These are phyloP conservation scores for Hymenoscyphus fraxineus DNA, from an alignment of 2,329 filamentous ascomycete species.

Conservation along the genomic window DNA sequence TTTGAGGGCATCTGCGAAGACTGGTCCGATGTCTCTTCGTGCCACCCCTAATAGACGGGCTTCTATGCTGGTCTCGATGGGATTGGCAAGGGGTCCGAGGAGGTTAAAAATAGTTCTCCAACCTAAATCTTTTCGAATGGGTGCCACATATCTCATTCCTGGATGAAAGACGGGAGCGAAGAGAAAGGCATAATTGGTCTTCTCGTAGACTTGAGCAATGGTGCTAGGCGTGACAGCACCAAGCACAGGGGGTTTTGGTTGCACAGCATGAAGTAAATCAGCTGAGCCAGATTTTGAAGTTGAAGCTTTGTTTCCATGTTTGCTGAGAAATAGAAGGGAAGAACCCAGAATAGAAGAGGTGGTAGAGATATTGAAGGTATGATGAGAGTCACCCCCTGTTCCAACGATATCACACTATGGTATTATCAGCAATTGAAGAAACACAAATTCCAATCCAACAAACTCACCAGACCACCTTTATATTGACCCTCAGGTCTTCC, in stretches of 20 bases:
- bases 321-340: constrained; percentile 77
- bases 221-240: constrained; percentile 68
- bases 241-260: constrained; percentile 69
- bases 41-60: constrained; percentile 92
- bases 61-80: constrained; percentile 79
- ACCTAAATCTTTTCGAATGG: constrained; percentile 80
- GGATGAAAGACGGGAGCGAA: constrained; percentile 96
- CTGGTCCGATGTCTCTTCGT: constrained; percentile 76
- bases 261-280: constrained; percentile 77
- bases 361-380: constrained; percentile 97
- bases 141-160: constrained; percentile 84
- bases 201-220: constrained; percentile 68
- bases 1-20: constrained; percentile 81
- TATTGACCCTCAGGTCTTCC: constrained; percentile 70
- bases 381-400: constrained; percentile 92
- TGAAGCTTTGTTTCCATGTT: constrained; percentile 93
- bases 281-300: constrained; percentile 95
- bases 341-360: constrained; percentile 91
- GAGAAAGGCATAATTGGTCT: constrained; percentile 89
- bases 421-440: constrained; percentile 13
- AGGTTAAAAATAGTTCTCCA: constrained; percentile 98
- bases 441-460: neutral
- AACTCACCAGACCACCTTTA: constrained; percentile 73
- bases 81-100: constrained; percentile 87
- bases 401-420: constrained; percentile 84